These are phyloP conservation scores for Pestalotiopsis sp. DNA, from an alignment of 2,329 filamentous ascomycete genomes.

Conservation along the genomic window DNA sequence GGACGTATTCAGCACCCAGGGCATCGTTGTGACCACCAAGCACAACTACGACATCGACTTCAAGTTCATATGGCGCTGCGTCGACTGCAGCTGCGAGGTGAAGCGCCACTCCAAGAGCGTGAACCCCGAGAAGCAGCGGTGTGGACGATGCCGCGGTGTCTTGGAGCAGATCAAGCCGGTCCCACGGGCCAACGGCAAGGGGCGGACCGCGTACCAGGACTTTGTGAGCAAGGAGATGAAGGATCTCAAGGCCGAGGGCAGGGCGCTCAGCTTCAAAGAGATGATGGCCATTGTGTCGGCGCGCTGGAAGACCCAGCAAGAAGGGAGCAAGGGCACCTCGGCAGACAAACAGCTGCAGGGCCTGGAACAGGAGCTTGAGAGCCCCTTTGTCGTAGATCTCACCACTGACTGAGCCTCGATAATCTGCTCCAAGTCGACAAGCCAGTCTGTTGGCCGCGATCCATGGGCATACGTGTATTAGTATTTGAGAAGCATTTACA, in stretches of 20 bases:
- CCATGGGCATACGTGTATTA: neutral
- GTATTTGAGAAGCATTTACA: neutral
- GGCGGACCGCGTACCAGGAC: conserved; percentile 53
- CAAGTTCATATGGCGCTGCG: conserved; percentile 87
- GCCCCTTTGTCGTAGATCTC: neutral
- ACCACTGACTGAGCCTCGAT: neutral
- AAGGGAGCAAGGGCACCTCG: conserved; percentile 66
- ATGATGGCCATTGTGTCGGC: conserved; percentile 67
- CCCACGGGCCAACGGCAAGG: conserved; percentile 51
- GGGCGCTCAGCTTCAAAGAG: conserved; percentile 54
- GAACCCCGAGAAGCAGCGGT: conserved; percentile 70
- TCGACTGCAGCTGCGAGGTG: conserved; percentile 69
- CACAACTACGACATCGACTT: conserved; percentile 90
- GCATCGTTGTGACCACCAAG: conserved; percentile 83
- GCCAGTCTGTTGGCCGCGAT: neutral
- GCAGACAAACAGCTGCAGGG: conserved; percentile 57
- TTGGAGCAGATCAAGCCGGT: conserved; percentile 80
- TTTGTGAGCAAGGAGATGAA: conserved; percentile 38
- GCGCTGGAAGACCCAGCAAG: conserved; percentile 62
- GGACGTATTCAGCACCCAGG: conserved; percentile 58
- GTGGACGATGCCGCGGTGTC: conserved; percentile 72
- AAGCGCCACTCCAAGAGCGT: conserved; percentile 88
- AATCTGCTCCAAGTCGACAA: neutral
- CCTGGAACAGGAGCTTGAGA: conserved; percentile 13
- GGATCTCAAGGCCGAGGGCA: conserved; percentile 26